Base-by-base conservation (phyloP, 2,329 filamentous ascomycete species). In the Diaporthe sp. region DNA sequence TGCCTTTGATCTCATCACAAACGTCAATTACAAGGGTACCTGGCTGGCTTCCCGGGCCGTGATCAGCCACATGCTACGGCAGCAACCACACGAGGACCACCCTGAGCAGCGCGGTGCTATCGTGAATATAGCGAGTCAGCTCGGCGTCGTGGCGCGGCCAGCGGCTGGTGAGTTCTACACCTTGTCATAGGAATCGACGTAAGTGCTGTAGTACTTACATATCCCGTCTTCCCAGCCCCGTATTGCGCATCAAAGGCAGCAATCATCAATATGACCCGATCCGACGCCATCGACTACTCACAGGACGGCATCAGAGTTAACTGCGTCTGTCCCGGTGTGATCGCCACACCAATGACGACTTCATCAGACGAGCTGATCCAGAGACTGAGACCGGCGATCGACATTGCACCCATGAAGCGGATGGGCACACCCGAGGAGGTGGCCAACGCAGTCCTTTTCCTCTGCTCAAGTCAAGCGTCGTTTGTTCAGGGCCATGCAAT, bases 201-300 rank as follows among this genome's bases (percentile, higher is more conserved):
- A 6, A 34, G 34, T 34, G 34, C 34, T 34, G 3, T 72, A n/a
- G 3, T 72, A n/a, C 57, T 49, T 9, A 72, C 13, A 20, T n/a
- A 3, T 51, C 20, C 34, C 28, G 15, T 6, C 22, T 20, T 15
- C 5, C 55, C 60, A 89, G 89, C 89, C 13, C 85, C 88, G 1
- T 92, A 91, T 76, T 91, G 88, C 72, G 88, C 87, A 0, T 90
- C 89, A 5, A 92, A 92, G 77, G 87, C 89, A 20, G 90, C 90
- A 0, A 86, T 92, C 2, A 88, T 92, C 68, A 88, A 87, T 31
- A 86, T 92, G 86, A 92, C 90, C 0, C 83, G 87, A 8, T 84
- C 88, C 0, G 90, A 90, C 77, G 89, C 88, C 1, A 90, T 90
- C 28, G 88, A 92, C 77, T 91, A 91, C 78, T 88, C 89, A 0